These are phyloP conservation scores for Heliamphora exappendiculata DNA, from an alignment of 148 eudicot genomes.

Conservation along the genomic window DNA sequence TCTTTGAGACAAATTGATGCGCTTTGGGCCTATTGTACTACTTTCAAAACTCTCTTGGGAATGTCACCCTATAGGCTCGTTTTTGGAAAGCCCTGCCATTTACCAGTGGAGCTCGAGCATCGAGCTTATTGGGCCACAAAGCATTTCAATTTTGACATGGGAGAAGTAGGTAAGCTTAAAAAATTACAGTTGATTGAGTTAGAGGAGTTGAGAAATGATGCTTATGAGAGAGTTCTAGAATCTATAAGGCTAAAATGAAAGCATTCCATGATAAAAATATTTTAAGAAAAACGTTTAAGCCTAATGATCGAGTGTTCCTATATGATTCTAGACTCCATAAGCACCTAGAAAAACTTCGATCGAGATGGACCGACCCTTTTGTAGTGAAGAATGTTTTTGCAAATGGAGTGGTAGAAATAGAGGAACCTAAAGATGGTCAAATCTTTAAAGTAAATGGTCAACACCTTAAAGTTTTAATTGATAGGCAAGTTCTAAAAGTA, in stretches of 20 bases:
- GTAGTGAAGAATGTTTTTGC: background rate
- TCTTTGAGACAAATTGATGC: background rate
- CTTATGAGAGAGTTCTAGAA: background rate
- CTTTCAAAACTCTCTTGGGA: background rate
- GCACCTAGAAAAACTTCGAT: background rate
- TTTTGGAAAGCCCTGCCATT: background rate
- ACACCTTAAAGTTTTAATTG: background rate
- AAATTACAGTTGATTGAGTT: background rate
- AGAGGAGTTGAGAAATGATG: background rate
- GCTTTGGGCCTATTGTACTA: background rate
- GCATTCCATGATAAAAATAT: background rate
- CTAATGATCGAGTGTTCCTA: background rate
- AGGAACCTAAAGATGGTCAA: too few species aligned
- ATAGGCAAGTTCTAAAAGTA: too few species aligned
- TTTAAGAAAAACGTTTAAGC: background rate
- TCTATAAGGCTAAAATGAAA: background rate
- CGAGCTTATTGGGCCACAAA: background rate
- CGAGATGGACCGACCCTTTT: background rate
- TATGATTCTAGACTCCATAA: background rate
- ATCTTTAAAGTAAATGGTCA: background rate
- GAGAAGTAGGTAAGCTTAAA: too few species aligned
- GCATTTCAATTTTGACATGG: background rate
- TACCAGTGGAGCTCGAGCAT: background rate
- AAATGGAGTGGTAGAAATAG: background rate
- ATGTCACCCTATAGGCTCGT: fast-evolving